Base-by-base conservation (phyloP, 176 grass and related monocot genomes). In the Cocos nucifera region DNA sequence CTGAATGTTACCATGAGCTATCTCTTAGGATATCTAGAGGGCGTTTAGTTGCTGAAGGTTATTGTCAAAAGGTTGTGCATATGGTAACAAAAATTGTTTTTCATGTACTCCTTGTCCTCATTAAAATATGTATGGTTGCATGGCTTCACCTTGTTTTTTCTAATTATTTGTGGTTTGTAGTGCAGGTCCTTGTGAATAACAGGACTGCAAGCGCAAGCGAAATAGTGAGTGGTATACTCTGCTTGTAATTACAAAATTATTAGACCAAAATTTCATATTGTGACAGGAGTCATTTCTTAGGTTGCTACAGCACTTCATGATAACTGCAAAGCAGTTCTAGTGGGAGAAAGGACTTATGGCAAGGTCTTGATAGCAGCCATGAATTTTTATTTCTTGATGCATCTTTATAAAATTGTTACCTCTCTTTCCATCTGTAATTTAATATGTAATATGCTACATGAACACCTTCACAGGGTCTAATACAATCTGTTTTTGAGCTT, bases 291-390 rank as follows among this genome's bases (percentile, higher is more conserved):
- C 22, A 17, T 69, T 75, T 69, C 69, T 25, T 78, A 98, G 93
- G 87, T 98, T 67, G 88, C 93, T 76, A 92, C 93, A 51, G 79
- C 93, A 22, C 93, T 98, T 80, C 93, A 89, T 92, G 93, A 92
- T 64, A 98, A 98, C 62, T 98, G 93, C 93, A 98, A 92, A 98
- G 93, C 87, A 62, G 73, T 89, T 81, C 84, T 98, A 48, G 87
- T 92, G 5, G 93, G 93, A 6, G 83, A 92, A 78, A 85, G 49
- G 64, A 86, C 87, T 73, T 92, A 78, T 86, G 87, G 93, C 76
- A 98, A 98, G 93, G 93, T 98, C 64, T 70, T 64, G 61, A 64
- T 64, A 30, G 19, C 21, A 10, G 10, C 2, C 35, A 39, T 39
- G 8, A 39, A 39, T 44, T 23, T 17, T 23, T 17, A 67, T 69